These are phyloP conservation scores for Acarospora socialis DNA, from an alignment of 2,329 filamentous ascomycete species.

Conservation along the genomic window DNA sequence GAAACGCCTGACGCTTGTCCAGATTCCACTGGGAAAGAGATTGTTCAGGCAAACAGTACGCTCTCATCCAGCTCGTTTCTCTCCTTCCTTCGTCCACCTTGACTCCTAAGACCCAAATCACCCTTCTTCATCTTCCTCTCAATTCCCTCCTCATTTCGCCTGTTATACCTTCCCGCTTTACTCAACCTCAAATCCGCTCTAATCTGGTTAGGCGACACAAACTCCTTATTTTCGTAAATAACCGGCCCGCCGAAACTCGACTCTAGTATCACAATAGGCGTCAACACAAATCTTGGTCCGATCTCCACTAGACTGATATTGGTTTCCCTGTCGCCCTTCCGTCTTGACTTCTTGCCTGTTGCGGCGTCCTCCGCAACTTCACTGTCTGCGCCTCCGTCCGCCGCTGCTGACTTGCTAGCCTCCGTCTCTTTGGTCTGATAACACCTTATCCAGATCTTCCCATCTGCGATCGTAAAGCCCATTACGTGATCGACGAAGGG, in stretches of 20 bases:
- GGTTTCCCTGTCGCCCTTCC: slow-evolving; percentile 41
- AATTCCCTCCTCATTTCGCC: slow-evolving; percentile 56
- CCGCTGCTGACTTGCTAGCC: slow-evolving; percentile 35
- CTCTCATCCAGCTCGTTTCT: slow-evolving; percentile 60
- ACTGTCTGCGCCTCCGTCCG: slow-evolving; percentile 21
- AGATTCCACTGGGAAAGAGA: background rate
- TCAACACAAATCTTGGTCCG: slow-evolving; percentile 81
- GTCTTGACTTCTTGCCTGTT: slow-evolving; percentile 22
- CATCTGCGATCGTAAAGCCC: slow-evolving; percentile 77
- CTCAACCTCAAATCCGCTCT: slow-evolving; percentile 62
- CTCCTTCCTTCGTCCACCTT: slow-evolving; percentile 47
- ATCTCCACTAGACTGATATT: slow-evolving; percentile 83
- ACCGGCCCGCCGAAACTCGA: slow-evolving; percentile 90
- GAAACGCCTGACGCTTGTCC: no score
- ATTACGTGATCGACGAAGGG: slow-evolving; percentile 95
- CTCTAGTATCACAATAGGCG: slow-evolving; percentile 88
- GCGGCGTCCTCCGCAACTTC: slow-evolving; percentile 28
- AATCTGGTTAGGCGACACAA: slow-evolving; percentile 90
- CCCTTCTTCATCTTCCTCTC: slow-evolving; percentile 62
- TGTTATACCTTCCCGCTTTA: slow-evolving; percentile 66
- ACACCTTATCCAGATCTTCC: slow-evolving; percentile 89
- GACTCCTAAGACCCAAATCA: slow-evolving; percentile 58
- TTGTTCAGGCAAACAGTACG: slow-evolving; percentile 40
- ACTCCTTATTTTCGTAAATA: slow-evolving; percentile 97
- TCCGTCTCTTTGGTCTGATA: slow-evolving; percentile 87